Conservation (phyloP, 208 protist genomes). For the Blechomonas ayalai region DNA sequence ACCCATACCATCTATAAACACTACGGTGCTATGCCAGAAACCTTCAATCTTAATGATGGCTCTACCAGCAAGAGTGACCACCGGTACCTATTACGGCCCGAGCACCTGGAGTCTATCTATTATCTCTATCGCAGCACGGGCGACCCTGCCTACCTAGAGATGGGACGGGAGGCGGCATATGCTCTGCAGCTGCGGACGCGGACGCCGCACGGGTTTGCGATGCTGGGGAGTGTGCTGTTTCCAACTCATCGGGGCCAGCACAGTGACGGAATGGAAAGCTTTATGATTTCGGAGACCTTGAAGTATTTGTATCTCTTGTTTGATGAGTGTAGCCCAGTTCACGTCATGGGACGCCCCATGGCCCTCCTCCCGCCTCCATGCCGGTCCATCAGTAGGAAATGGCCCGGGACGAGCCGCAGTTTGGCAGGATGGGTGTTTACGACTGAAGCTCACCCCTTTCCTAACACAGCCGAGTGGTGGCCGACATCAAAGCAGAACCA, state of each 20-base stretch:
- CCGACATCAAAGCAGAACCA: no score
- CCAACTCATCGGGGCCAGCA: slow-evolving; percentile 16
- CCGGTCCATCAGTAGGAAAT: not conserved
- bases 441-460: slow-evolving; percentile 44
- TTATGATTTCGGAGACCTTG: slow-evolving; percentile 92
- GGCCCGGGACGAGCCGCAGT: not conserved
- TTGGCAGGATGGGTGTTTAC: slow-evolving; percentile 37
- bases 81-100: slow-evolving; percentile 77
- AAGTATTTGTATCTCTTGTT: slow-evolving; percentile 96
- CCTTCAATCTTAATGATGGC: slow-evolving; percentile 10
- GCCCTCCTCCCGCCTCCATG: slow-evolving; percentile 5
- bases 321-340: slow-evolving; percentile 31
- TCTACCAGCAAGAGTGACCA: not conserved
- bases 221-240: slow-evolving; percentile 16
- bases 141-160: slow-evolving; percentile 48
- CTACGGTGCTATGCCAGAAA: slow-evolving; percentile 76
- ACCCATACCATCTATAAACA: slow-evolving; percentile 54
- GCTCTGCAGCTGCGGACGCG: slow-evolving; percentile 36
- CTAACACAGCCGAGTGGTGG: slow-evolving; percentile 34
- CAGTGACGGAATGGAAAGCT: slow-evolving; percentile 89
- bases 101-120: slow-evolving; percentile 80
- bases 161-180: slow-evolving; percentile 60
- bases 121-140: slow-evolving; percentile 67
- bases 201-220: slow-evolving; percentile 45
- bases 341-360: slow-evolving; percentile 10